phyloP scores from a whole-genome alignment of 2,329 filamentous ascomycete genomes.

The Hypoxylon sp. region DNA sequence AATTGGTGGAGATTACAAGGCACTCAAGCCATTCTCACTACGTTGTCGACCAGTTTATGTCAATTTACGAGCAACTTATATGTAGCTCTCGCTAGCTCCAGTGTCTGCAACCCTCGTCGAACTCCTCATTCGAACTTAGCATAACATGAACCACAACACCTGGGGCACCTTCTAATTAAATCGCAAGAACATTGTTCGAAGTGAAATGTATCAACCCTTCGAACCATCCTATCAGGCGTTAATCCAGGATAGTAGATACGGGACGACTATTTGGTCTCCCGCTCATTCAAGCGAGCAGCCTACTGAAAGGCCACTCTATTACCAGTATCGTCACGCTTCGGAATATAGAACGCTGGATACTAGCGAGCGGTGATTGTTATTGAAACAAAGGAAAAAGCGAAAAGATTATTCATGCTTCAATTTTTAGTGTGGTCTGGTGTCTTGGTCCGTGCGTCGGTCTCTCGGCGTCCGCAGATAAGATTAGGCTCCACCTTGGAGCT shows the following conservation, averaged over 20 bases:
- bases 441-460: constrained; percentile 28
- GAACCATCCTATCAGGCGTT: constrained; percentile 83
- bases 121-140: background rate
- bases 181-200: background rate
- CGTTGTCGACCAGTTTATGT: background rate
- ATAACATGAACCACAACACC: too few species aligned
- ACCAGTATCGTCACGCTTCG: constrained; percentile 55
- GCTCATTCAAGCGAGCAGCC: constrained; percentile 53
- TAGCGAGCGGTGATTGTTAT: constrained; percentile 51
- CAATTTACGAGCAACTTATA: background rate
- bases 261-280: constrained; percentile 67
- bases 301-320: constrained; percentile 53
- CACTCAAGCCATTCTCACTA: background rate
- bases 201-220: constrained; percentile 80
- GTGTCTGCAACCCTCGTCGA: background rate
- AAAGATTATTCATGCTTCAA: constrained; percentile 5
- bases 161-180: too few species aligned
- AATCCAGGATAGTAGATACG: constrained; percentile 93
- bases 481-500: constrained; percentile 26
- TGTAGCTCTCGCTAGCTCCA: background rate
- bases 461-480: constrained; percentile 14
- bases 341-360: constrained; percentile 50
- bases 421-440: constrained; percentile 4
- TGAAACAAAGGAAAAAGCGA: constrained; percentile 34
- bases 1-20: background rate